Evolutionary conservation across 1,284 basidiomycete species (phyloP).

Genomic region (Fomes fomentarius): DNA sequence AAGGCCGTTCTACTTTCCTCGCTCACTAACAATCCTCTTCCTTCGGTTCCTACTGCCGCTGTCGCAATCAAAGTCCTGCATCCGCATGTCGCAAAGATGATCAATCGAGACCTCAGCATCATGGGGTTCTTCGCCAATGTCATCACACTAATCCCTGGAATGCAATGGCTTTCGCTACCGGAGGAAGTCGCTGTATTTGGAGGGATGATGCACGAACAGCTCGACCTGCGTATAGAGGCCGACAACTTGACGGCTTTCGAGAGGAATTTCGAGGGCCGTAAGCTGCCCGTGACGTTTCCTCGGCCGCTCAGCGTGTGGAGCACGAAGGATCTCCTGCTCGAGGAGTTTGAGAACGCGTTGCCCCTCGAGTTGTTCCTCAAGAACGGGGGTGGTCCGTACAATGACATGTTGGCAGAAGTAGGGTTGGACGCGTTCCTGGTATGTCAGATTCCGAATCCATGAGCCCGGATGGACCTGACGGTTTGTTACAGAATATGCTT

Average conservation of each 20-base stretch:
- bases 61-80: constrained; percentile 98
- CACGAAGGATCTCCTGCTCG: constrained; percentile 82
- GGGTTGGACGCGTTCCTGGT: constrained; percentile 96
- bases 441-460: constrained; percentile 29
- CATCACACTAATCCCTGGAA: constrained; percentile 86
- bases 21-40: constrained; percentile 62
- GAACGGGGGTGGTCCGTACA: constrained; percentile 91
- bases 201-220: constrained; percentile 96
- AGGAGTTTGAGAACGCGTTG: constrained; percentile 93
- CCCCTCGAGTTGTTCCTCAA: constrained; percentile 89
- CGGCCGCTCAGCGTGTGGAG: constrained; percentile 83
- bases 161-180: constrained; percentile 96
- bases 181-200: constrained; percentile 97
- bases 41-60: constrained; percentile 74
- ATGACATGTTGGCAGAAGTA: constrained; percentile 88
- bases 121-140: constrained; percentile 91
- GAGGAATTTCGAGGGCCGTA: constrained; percentile 80
- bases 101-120: constrained; percentile 89
- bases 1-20: constrained; percentile 54
- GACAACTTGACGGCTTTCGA: constrained; percentile 89
- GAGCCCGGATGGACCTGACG: neutral
- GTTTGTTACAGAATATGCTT: constrained; percentile 83
- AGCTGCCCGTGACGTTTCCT: constrained; percentile 88
- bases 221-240: constrained; percentile 91
- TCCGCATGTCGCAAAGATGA: constrained; percentile 81